Evolutionary conservation across 2,329 filamentous ascomycete species (phyloP), one percentile per base, ranked within the genome.

Genomic region (Clonostachys solani): DNA sequence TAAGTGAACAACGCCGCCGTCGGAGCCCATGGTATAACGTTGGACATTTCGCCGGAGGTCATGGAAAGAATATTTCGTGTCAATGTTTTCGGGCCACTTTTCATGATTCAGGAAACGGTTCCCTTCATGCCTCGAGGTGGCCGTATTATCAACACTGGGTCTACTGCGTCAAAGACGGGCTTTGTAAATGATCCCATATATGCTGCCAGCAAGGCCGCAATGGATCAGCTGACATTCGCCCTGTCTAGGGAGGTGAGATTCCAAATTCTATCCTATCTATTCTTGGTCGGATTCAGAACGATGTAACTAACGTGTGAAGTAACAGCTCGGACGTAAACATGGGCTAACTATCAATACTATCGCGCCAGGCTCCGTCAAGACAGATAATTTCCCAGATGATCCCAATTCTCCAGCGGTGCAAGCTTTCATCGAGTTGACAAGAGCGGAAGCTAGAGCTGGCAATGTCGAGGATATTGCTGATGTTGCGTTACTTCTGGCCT

Each of bases 271-370:
- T 29, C 37, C 15, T 40, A 3, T n/a, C 37, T 5, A 12, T 16
- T 13, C 12, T 34, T 29, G 5, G 2, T 2, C 12, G 10, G 9
- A 16, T 9, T 19, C 19, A 17, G 17, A 18, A 15, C 2, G 13
- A 12, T 33, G 13, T 43, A 9, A 33, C 18, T 43, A 7, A 43
- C 12, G 23, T 5, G 12, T 23, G 18, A 33, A 12, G 3, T 9
- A 16, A 8, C 13, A 67, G 57, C 56, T 68, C 15, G 68, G 68
- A 2, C 52, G 55, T 0, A 62, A 58, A 18, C 59, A 60, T 38
- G 68, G 69, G 12, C 67, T 74, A 45, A 74, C 69, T 0, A 62
- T 74, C 37, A 74, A 74, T 43, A 64, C 68, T 2, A 52, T 73
- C 8, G 64, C 63, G 0, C 71, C 69, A 0, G 71, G 71, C 0